Percentiles rank a stretch among this genome's conserved stretches.
Evolutionary conservation across 1,284 basidiomycete species (phyloP).

Genomic region (Coriolopsis trogii): DNA sequence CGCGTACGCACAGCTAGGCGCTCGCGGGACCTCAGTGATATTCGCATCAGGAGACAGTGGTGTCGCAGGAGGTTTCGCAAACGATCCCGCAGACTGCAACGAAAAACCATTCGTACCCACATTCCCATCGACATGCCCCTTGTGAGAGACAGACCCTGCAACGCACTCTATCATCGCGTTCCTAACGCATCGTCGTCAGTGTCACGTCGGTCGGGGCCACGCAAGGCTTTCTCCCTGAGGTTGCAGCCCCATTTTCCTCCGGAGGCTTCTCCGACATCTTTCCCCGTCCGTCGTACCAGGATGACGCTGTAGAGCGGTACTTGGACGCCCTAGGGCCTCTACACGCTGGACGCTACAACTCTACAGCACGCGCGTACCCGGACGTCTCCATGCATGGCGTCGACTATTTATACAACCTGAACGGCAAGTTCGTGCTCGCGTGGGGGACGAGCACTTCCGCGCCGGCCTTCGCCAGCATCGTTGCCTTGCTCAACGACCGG

Average conservation of each 20-base stretch:
- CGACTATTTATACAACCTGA: conserved; percentile 56
- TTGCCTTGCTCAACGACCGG: conserved; percentile 63
- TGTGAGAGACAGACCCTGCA: too few relatives aligned
- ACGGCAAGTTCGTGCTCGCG: conserved; percentile 46
- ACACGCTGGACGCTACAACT: conserved; percentile 53
- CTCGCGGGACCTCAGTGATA: conserved; percentile 58
- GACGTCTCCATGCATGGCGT: conserved; percentile 27
- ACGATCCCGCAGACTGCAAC: conserved; percentile 42
- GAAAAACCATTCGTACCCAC: conserved; percentile 56
- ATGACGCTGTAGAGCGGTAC: conserved; percentile 6
- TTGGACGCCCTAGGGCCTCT: conserved; percentile 10
- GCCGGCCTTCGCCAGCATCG: conserved; percentile 57
- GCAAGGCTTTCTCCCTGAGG: conserved; percentile 45
- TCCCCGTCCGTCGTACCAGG: conserved; percentile 16
- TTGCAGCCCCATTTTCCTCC: conserved; percentile 44
- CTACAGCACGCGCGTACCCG: conserved; percentile 35
- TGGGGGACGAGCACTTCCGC: conserved; percentile 40
- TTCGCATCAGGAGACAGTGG: conserved; percentile 67
- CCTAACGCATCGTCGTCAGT: too few relatives aligned
- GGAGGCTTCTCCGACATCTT: conserved; percentile 37
- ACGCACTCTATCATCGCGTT: too few relatives aligned
- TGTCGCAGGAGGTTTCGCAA: conserved; percentile 54
- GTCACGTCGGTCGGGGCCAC: conserved; percentile 65
- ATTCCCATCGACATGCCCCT: conserved; percentile 67
- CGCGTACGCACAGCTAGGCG: conserved; percentile 46